A percentile compares a stretch with the other conserved stretches of the same genome.
Evolutionary conservation across 257 asterid genomes (phyloP).

Genomic region (Nicotiana paniculata): DNA sequence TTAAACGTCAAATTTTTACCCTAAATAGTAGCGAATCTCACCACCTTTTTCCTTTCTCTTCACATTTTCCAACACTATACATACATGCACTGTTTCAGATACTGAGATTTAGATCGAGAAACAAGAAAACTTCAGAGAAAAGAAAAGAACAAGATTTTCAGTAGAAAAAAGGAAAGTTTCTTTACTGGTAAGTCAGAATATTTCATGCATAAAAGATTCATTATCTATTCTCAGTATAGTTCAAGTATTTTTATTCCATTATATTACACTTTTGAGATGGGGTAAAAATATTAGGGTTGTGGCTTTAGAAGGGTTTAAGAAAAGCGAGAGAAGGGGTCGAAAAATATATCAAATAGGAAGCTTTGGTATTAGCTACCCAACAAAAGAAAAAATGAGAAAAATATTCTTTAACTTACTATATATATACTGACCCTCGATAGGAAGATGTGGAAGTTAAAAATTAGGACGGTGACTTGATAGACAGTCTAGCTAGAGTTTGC

Average conservation of each 20-base stretch:
- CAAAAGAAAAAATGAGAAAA: background rate
- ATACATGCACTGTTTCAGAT: conserved; percentile 3
- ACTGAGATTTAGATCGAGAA: background rate
- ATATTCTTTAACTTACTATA: background rate
- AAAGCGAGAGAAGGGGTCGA: background rate
- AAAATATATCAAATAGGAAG: background rate
- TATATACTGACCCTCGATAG: background rate
- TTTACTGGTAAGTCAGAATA: conserved; percentile 3
- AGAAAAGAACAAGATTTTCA: background rate
- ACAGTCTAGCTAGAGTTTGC: too few species aligned
- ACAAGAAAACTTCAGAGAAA: background rate
- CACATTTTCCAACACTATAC: conserved; percentile 31
- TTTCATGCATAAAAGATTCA: background rate
- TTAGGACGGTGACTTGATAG: too few species aligned
- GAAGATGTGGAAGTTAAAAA: too few species aligned
- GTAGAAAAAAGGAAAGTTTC: background rate
- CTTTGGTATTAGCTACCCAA: background rate
- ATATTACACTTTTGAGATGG: background rate
- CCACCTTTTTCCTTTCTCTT: conserved; percentile 13
- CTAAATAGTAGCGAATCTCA: conserved; percentile 37
- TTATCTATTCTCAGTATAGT: background rate
- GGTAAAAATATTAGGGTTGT: background rate
- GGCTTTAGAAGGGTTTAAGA: background rate
- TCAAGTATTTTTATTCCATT: background rate
- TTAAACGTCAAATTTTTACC: conserved; percentile 1